These are phyloP conservation scores for Liriodendron chinense DNA, from an alignment of 164 flowering plant species.

Conservation along the genomic window DNA sequence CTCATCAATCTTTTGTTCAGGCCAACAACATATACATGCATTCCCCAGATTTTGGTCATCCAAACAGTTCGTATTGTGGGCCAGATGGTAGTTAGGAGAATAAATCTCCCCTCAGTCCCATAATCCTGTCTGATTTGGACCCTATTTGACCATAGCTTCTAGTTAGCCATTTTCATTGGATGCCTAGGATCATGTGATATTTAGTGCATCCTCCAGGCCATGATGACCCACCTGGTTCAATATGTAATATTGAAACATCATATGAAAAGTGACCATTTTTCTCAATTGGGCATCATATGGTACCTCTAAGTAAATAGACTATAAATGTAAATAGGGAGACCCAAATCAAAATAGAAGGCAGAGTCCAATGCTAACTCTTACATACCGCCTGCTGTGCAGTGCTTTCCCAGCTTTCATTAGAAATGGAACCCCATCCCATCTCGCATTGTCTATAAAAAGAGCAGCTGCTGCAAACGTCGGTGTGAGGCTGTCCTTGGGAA, in stretches of 20 bases:
- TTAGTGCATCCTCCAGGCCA: too few relatives aligned
- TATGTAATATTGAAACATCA: neutral
- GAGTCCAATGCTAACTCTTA: neutral
- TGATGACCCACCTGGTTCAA: neutral
- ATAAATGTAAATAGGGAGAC: too few relatives aligned
- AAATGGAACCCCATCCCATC: conserved; percentile 99
- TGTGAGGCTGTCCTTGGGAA: conserved; percentile 71
- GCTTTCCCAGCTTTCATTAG: conserved; percentile 99
- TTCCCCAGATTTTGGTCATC: neutral
- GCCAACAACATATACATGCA: neutral
- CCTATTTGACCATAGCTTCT: neutral
- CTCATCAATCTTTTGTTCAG: neutral
- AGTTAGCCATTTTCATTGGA: neutral
- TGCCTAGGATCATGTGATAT: neutral
- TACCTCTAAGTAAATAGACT: too few relatives aligned
- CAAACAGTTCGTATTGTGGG: neutral
- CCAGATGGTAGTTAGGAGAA: neutral
- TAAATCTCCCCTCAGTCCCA: neutral
- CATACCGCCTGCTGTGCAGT: conserved; percentile 65
- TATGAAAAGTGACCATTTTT: neutral
- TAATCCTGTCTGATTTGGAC: neutral
- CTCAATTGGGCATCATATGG: neutral
- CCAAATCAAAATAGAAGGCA: neutral
- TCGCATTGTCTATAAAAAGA: conserved; percentile 84
- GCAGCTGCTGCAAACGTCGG: conserved; percentile 99